Evolutionary conservation across 1,284 basidiomycete genomes (phyloP), one percentile per base, ranked within the genome.

Genomic region (Heliocybe sulcata): DNA sequence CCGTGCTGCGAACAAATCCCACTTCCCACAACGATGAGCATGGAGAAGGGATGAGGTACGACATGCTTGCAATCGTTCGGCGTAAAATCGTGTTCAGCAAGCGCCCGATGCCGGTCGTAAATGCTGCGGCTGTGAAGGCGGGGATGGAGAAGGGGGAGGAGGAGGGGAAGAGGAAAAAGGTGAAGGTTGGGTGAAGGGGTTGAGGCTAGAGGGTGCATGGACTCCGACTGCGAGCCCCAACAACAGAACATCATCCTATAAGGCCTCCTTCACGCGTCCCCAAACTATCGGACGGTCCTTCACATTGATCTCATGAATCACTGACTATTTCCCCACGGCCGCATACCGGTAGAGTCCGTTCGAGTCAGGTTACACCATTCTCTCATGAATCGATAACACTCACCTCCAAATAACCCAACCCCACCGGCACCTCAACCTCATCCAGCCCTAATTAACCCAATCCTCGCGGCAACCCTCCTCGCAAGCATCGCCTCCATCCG

Each of bases 391-490:
- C n/a, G n/a, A n/a, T n/a, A 35, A 35, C 33, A 35, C 16, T 35
- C 33, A 9, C 9, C 33, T 9, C 33, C 9, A 9, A 35, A 9
- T 16, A 20, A 47, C 20, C 45, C 23, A 10, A 47, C n/a, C n/a
- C n/a, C n/a, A n/a, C n/a, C n/a, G n/a, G 12, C 47, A 25, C 11
- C 23, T 49, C 23, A 19, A 19, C 16, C 20, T 29, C 47, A 26
- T 49, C 27, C 57, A 2, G 62, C 61, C 53, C 76, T 68, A 42
- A 72, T 74, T 27, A 86, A 62, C 2, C 87, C 87, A 58, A 96
- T 95, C 59, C 92, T 77, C 12, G 89, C 92, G 45, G 92, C 92
- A 47, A 96, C 72, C 64, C 87, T 82, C 55, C 89, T 77, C 54
- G 92, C 88, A 57, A 92, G 90, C 59, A 84, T 72, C 14, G 82